Evolutionary conservation across 2,329 filamentous ascomycete genomes (phyloP), one percentile per base, ranked within the genome.

Genomic region (Apiospora malaysiana): DNA sequence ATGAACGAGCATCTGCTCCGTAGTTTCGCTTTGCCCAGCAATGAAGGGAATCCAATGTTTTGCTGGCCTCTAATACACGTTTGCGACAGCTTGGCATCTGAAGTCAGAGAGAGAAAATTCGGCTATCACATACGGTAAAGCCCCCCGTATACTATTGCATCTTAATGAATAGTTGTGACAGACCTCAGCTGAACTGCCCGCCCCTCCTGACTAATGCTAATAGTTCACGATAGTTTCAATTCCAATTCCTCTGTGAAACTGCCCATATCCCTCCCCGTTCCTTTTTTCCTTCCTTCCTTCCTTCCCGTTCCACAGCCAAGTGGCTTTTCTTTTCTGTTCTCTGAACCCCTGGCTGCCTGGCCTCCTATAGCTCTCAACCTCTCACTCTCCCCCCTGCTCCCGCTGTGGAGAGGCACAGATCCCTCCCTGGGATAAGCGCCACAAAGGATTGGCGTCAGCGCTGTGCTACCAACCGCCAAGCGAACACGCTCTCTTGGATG

Each of bases 1-100:
- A 32, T 32, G 32, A 32, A 32, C 32, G 32, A 32, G 6, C 32
- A 32, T 32, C 32, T 32, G 6, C 32, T 3, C 3, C 3, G 32
- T 32, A 32, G 32, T 37, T 32, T 18, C 18, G 16, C 27, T 59
- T 59, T 2, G 12, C 42, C n/a, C 47, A 12, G 16, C 27, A 5
- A 18, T n/a, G 56, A 63, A n/a, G 32, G 32, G 56, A n/a, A n/a
- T 63, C 56, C 56, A 40, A 40, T 63, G 32, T 63, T 63, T 40
- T 32, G 56, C 56, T 40, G 56, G 56, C 56, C 32, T 40, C 32
- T 40, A 63, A 63, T n/a, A 63, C 56, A 40, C 27, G 27, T 63
- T 63, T 23, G 56, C 56, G 27, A 63, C 56, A 63, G 18, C 56
- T 63, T 63, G 56, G 56, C 56, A 63, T 63, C 32, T 9, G 32